Base-by-base conservation (phyloP, 192 early-diverging fungal genomes). In the Coemansia sp. region DNA sequence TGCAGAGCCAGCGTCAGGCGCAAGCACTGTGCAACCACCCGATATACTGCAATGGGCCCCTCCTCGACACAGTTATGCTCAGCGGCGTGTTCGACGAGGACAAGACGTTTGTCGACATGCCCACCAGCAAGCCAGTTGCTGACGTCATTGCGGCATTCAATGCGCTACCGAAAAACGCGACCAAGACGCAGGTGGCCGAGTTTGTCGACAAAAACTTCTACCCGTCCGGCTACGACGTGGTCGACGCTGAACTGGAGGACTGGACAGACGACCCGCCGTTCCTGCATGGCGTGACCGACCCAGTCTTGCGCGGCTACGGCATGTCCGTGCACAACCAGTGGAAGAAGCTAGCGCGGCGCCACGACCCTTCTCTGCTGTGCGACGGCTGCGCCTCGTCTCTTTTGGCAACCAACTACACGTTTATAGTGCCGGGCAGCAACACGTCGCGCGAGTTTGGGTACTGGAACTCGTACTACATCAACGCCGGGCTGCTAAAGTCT, bases 51-150 rank as follows among this genome's bases (percentile, higher is more conserved):
- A 71, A 76, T 16, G 87, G 88, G 1, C 73, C 79, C 10, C 49
- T 88, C 14, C 72, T 90, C 28, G 48, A 77, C 24, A 63, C 67
- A 10, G 75, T 90, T 24, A 84, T 88, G 66, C 68, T 83, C 11
- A 76, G 85, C 45, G 57, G 61, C 1, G 56, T 88, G 19, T 90
- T 81, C 58, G 61, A 69, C 19, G 82, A 87, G 38, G 87, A 87
- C 65, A 90, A 90, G 73, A 88, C 88, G 5, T 89, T 87, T 77
- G 81, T 89, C 19, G 83, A 87, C 52, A 86, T 83, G 82, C 87
- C 88, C 11, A 88, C 87, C 19, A 71, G 73, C 31, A 82, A 82
- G 54, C 86, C 88, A 8, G 68, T 82, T 2, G 22, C 54, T 24
- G 59, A 80, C 4, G 74, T 90, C 23, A 40, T 88, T 8, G 45